Base-by-base conservation (phyloP, 2,329 filamentous ascomycete species). In the Triangularia setosa region DNA sequence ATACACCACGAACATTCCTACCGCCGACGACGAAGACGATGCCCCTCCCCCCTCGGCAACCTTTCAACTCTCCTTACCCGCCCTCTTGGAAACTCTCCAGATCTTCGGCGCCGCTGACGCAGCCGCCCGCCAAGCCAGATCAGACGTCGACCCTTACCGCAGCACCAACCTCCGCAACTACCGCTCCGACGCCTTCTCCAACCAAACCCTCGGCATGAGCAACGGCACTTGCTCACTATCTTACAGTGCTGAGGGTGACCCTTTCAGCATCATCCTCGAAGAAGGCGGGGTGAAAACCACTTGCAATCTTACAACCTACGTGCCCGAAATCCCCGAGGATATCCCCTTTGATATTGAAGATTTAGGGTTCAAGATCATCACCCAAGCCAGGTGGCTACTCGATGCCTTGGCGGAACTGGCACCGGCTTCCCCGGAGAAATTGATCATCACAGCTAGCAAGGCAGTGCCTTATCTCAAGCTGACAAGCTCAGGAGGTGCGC, bases 281-380 rank as follows among this genome's bases (percentile, higher is more conserved):
- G 95, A 98, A 77, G 84, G 89, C 1, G 91, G 90, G 3, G 89
- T 97, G 56, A 93, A 90, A 63, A 97, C 93, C 0, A 96, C 90
- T 8, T 97, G 93, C 77, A 90, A 95, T 66, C 81, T 99, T 60
- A 91, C 90, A 7, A 98, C 95, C 0, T 99, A 97, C 77, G 84
- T 93, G 58, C 86, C 90, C 16, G 89, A 92, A 68, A 78, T 80
- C 52, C 84, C 86, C 16, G 89, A 93, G 60, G 90, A 93, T 60
- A 98, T 99, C 55, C 95, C 94, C 0, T 92, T 99, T 69, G 88
- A 94, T 72, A 87, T 93, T 30, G 86, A 92, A 59, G 85, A 88
- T 60, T 82, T 98, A 8, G 83, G 87, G 8, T 90, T 97, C 79
- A 99, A 98, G 75, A 92, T 97, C 65, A 98, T 99, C 74, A 97